These are phyloP conservation scores for Kwoniella newhampshirensis DNA, from an alignment of 768 basidiomycete genomes.

Conservation along the genomic window DNA sequence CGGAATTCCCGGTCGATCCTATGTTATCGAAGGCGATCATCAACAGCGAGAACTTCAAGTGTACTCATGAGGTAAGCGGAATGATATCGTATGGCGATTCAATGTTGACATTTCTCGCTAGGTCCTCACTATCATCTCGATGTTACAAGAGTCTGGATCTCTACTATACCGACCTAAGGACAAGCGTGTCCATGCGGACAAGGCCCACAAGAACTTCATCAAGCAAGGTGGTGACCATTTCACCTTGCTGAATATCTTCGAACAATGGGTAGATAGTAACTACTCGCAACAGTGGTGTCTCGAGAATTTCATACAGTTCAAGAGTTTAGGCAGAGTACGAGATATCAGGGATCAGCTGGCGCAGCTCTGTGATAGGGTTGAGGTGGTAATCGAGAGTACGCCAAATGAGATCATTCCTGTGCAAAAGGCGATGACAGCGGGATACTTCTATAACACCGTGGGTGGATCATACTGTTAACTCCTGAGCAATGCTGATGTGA, in stretches of 20 bases:
- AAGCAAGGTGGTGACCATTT: constrained; percentile 97
- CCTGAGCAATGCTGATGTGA: neutral
- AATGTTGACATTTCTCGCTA: constrained; percentile 51
- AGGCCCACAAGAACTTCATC: constrained; percentile 95
- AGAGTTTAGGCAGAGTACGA: constrained; percentile 87
- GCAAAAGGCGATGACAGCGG: constrained; percentile 91
- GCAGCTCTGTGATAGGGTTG: constrained; percentile 92
- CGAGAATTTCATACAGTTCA: constrained; percentile 77
- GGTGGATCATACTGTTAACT: constrained; percentile 41
- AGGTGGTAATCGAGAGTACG: constrained; percentile 81
- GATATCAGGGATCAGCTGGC: constrained; percentile 93
- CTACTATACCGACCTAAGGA: constrained; percentile 97
- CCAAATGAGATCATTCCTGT: constrained; percentile 91
- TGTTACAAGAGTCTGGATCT: constrained; percentile 93
- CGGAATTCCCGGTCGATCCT: constrained; percentile 97
- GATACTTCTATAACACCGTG: constrained; percentile 94
- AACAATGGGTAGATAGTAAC: constrained; percentile 97
- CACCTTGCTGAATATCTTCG: constrained; percentile 95
- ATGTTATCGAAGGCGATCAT: constrained; percentile 97
- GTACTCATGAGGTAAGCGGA: constrained; percentile 83
- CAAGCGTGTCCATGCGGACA: constrained; percentile 95
- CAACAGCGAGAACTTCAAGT: constrained; percentile 86
- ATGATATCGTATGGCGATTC: neutral
- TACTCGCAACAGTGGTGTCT: constrained; percentile 75
- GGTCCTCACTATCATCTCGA: constrained; percentile 94